Percentiles rank a stretch among this genome's conserved stretches.
These are phyloP conservation scores for Agarophyton chilense DNA, from an alignment of 23 red algal species.

Conservation along the genomic window DNA sequence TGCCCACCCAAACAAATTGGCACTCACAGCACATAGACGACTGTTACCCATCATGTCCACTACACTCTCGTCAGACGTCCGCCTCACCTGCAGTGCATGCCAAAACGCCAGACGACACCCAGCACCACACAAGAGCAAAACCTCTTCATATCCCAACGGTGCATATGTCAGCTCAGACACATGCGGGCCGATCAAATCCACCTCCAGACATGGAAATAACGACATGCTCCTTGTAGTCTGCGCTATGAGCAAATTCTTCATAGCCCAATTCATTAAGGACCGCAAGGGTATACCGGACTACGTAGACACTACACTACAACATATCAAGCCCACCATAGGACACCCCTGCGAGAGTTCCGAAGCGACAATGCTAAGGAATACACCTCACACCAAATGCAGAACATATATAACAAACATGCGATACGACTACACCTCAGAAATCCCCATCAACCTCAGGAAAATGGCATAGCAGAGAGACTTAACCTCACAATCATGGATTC, in stretches of 20 bases:
- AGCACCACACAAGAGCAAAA: no score
- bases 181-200: no score
- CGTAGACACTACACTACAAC: neutral
- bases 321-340: neutral
- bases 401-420: neutral
- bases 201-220: no score
- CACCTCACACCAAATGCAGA: neutral
- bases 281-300: slow-evolving; percentile 6
- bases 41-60: neutral
- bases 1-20: neutral
- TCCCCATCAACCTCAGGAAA: slow-evolving; percentile 20
- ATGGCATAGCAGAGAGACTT: neutral
- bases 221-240: no score
- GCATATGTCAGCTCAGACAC: no score
- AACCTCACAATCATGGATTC: neutral
- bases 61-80: neutral
- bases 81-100: neutral
- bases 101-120: neutral
- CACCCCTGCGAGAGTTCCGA: neutral
- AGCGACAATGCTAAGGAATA: slow-evolving; percentile 21
- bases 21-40: neutral
- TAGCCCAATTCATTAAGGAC: slow-evolving; percentile 19
- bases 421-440: neutral
- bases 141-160: no score
- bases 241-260: neutral